Conservation (phyloP, 306 rosid genomes). For the Begonia peltatifolia region DNA sequence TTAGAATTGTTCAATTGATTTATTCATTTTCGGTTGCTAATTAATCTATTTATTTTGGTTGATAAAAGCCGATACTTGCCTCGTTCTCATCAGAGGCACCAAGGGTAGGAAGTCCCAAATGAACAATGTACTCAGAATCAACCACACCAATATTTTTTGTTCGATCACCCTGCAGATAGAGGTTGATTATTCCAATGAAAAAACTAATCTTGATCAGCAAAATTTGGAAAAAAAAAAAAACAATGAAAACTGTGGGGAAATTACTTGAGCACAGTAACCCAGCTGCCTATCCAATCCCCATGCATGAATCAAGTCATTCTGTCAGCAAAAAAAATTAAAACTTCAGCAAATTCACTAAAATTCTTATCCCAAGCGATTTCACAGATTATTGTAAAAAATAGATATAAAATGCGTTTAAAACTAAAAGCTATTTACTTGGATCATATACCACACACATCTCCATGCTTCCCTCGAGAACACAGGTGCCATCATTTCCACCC, state of each 20-base stretch:
- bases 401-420: background rate
- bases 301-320: slow-evolving; percentile 95
- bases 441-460: slow-evolving; percentile 84
- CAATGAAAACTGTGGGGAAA: background rate
- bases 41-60: too few species aligned
- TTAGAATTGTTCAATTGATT: too few species aligned
- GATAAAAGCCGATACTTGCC: slow-evolving; percentile 40
- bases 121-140: slow-evolving; percentile 70
- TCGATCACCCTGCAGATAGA: slow-evolving; percentile 60
- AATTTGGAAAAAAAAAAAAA: slow-evolving; percentile 3
- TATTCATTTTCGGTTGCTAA: too few species aligned
- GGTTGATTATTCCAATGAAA: slow-evolving; percentile 11
- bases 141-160: slow-evolving; percentile 65
- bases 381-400: background rate
- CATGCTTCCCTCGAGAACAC: slow-evolving; percentile 74
- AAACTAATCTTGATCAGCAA: slow-evolving; percentile 2
- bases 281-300: slow-evolving; percentile 89
- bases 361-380: background rate
- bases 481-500: slow-evolving; percentile 99
- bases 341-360: background rate
- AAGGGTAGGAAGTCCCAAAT: slow-evolving; percentile 79
- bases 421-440: slow-evolving; percentile 46
- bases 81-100: slow-evolving; percentile 44
- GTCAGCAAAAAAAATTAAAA: slow-evolving; percentile 15
- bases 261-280: slow-evolving; percentile 93